Evolutionary conservation across 371 early-diverging fungal species (phyloP).

Genomic region (Entomophthora muscae): DNA sequence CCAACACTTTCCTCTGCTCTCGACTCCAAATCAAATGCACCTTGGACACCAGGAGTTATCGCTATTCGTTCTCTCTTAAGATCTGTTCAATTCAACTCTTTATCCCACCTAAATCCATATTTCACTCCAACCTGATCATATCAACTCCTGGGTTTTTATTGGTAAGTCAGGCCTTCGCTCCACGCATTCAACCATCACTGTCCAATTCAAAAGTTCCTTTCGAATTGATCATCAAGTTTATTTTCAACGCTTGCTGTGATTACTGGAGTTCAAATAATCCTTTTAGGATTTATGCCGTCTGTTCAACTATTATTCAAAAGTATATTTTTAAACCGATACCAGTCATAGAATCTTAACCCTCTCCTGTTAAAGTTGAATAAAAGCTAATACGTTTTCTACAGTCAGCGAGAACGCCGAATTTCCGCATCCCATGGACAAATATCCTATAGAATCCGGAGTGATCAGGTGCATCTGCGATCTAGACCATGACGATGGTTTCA

Average conservation of each 20-base stretch:
- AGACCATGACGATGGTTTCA: conserved; percentile 94
- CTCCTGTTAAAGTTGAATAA: neutral
- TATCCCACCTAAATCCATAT: neutral
- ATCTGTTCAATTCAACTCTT: neutral
- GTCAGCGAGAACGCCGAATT: neutral
- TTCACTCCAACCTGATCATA: too few species aligned
- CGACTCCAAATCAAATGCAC: neutral
- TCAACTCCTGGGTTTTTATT: too few species aligned
- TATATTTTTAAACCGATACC: neutral
- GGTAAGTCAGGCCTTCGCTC: neutral
- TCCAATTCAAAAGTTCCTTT: neutral
- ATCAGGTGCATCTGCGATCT: conserved; percentile 92
- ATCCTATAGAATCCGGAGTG: conserved; percentile 43
- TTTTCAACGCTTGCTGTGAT: neutral
- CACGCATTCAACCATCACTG: neutral
- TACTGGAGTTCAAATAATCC: neutral
- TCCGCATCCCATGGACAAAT: conserved; percentile 20
- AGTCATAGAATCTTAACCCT: neutral
- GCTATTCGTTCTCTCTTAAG: neutral
- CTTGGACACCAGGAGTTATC: neutral
- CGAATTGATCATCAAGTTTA: neutral
- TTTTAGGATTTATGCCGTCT: neutral
- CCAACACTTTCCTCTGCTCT: neutral
- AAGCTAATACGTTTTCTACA: neutral
- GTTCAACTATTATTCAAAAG: neutral